Conservation (phyloP, 108 stramenopile genomes). For the Conticribra weissflogii region DNA sequence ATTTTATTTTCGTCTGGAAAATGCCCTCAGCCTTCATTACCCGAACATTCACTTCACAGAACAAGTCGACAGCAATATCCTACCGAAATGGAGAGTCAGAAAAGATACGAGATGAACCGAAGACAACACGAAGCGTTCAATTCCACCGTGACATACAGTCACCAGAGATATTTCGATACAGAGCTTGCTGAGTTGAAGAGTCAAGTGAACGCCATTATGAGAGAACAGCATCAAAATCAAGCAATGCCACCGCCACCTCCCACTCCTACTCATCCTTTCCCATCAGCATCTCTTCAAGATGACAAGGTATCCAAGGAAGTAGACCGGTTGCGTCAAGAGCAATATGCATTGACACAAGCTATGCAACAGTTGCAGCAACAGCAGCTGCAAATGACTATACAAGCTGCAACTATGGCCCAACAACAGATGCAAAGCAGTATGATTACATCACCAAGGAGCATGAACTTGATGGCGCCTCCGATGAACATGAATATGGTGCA, state of each 20-base stretch:
- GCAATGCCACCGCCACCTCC: not conserved
- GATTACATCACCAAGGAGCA: not conserved
- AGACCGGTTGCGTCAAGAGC: not conserved
- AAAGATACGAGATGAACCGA: not conserved
- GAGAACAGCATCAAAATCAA: not conserved
- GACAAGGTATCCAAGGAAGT: slow-evolving; percentile 1
- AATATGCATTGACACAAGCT: not conserved
- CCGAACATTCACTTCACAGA: too few species aligned
- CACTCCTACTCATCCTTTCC: too few species aligned
- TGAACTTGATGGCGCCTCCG: not conserved
- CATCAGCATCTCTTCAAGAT: too few species aligned
- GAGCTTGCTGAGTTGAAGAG: not conserved
- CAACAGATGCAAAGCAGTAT: not conserved
- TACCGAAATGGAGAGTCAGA: too few species aligned
- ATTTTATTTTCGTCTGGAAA: too few species aligned
- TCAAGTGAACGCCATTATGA: not conserved
- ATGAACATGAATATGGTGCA: not conserved
- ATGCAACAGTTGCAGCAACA: not conserved
- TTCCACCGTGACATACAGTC: not conserved
- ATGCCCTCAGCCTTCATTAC: too few species aligned
- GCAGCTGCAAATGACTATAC: not conserved
- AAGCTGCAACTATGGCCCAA: not conserved
- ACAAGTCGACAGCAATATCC: too few species aligned
- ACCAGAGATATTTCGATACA: not conserved
- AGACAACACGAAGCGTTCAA: not conserved